Base-by-base conservation (phyloP, 106 monocot species). In the Gastrodia elata region DNA sequence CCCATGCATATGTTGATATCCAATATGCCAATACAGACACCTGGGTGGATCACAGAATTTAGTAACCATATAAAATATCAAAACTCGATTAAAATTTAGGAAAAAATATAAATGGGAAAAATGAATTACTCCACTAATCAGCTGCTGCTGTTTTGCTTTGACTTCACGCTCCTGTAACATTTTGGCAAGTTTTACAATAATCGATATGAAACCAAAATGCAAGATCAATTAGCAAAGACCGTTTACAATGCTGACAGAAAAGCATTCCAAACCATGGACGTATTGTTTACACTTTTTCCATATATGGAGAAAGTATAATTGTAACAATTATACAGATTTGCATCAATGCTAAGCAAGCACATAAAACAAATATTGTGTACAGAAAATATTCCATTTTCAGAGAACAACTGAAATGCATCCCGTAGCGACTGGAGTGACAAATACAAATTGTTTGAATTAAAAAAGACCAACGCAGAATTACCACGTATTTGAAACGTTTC, bases 101-200 rank as follows among this genome's bases (percentile, higher is more conserved):
- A 68, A 16, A 7, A 61, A 8, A 1, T 9, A 24, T 39, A 57
- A 41, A 5, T 71, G 58, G 25, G 30, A n/a, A n/a, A n/a, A 49
- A 48, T 55, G 65, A 37, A 9, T 74, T 91, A 94, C 94, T 86
- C 94, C 94, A 80, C 94, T 94, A 71, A 94, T 94, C 46, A 94
- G 82, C 74, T 94, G 94, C 70, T 91, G 91, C 49, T 94, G 91
- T 77, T 94, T 94, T 39, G 94, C 94, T 74, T 88, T 94, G 75
- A 91, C 86, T 84, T 94, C 94, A 72, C 91, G 85, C 78, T 94
- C 94, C 94, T 94, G 65, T 73, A 86, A 36, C 26, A 71, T 68
- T 16, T 1, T 65, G 56, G 24, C 44, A 36, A 26, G 55, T 48
- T 49, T n/a, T n/a, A n/a, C 32, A 32, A 65, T 75, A 2, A 71